Conservation (phyloP, 2,329 filamentous ascomycete genomes). For the Botrytis medusae region DNA sequence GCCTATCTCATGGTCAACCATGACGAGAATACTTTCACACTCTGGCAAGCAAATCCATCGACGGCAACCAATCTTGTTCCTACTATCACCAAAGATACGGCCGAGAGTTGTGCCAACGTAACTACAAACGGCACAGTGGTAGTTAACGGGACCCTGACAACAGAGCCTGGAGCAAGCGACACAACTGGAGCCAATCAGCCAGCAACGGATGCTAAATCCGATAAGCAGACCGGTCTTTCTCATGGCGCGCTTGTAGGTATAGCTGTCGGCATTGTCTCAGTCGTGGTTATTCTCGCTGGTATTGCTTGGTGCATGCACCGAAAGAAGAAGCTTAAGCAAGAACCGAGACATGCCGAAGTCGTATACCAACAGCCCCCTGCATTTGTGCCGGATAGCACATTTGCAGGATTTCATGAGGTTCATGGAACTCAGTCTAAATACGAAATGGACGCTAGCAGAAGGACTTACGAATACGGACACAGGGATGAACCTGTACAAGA, state of each 20-base stretch:
- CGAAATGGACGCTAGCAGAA: constrained; percentile 5
- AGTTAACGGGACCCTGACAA: background rate
- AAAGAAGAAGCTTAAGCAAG: background rate
- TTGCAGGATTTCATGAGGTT: constrained; percentile 1
- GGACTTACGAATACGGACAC: constrained; percentile 1
- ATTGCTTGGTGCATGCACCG: background rate
- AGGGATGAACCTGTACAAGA: constrained; percentile 6
- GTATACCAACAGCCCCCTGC: background rate
- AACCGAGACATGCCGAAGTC: background rate
- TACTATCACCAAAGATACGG: background rate
- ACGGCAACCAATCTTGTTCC: background rate
- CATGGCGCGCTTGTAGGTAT: background rate
- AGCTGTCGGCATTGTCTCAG: background rate
- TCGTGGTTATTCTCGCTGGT: background rate
- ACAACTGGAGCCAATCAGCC: background rate
- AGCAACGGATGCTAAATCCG: background rate
- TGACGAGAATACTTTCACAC: background rate
- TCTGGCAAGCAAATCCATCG: constrained; percentile 12
- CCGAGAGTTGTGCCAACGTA: background rate
- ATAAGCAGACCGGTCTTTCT: background rate
- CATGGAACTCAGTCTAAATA: constrained; percentile 1
- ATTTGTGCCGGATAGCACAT: constrained; percentile 8
- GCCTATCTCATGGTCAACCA: constrained; percentile 19
- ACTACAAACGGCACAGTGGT: constrained; percentile 1
- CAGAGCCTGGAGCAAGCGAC: background rate